These are phyloP conservation scores for Colletotrichum lupini DNA, from an alignment of 2,329 filamentous ascomycete species.

Conservation along the genomic window DNA sequence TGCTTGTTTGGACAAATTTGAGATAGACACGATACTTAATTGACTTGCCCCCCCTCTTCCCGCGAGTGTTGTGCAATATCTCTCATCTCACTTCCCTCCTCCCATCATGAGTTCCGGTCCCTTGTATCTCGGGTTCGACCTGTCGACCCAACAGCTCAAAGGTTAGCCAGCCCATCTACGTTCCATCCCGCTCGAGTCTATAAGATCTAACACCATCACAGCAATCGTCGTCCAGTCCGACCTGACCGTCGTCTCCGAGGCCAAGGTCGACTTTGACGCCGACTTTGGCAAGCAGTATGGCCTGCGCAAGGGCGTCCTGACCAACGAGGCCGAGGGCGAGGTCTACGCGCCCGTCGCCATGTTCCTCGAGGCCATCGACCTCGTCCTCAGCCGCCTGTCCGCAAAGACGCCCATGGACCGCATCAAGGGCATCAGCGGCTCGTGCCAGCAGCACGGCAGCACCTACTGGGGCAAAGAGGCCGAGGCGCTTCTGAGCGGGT, in stretches of 20 bases:
- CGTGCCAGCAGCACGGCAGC: conserved; percentile 97
- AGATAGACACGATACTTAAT: conserved; percentile 11
- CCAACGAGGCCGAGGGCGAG: conserved; percentile 84
- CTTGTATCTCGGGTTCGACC: conserved; percentile 91
- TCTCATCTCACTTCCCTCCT: not conserved
- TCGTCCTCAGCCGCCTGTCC: conserved; percentile 80
- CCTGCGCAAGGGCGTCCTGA: conserved; percentile 88
- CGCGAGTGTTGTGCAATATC: not conserved
- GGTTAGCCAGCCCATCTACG: conserved; percentile 58
- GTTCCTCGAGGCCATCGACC: conserved; percentile 93
- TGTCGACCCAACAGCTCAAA: conserved; percentile 97
- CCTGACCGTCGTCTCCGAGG: conserved; percentile 82
- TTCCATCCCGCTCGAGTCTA: not conserved
- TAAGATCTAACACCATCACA: conserved; percentile 46
- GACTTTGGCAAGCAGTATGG: conserved; percentile 80
- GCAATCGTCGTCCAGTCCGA: conserved; percentile 86
- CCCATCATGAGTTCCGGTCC: conserved; percentile 54
- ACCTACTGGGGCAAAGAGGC: conserved; percentile 88
- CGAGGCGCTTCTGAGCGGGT: conserved; percentile 67
- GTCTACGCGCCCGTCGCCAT: conserved; percentile 93
- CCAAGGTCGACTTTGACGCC: conserved; percentile 94
- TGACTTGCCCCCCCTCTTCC: not conserved
- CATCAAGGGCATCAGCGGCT: conserved; percentile 86
- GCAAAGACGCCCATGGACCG: conserved; percentile 73
- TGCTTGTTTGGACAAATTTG: not conserved